A percentile compares a stretch with the other conserved stretches of the same genome.
Conservation (phyloP, 345 rosid genomes). For the Hibiscus syriacus region DNA sequence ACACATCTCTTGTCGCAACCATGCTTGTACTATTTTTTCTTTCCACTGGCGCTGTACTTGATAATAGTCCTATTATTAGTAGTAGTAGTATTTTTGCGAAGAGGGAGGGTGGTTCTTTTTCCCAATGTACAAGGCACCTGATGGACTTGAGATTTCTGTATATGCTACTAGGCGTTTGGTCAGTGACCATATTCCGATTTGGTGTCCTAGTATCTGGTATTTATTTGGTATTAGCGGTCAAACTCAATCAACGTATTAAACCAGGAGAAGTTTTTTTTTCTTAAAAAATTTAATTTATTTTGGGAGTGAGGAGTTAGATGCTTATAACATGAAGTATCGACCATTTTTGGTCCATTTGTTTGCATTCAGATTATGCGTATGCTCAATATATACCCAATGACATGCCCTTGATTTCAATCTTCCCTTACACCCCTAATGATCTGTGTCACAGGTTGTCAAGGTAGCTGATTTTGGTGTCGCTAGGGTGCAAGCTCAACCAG, state of each 20-base stretch:
- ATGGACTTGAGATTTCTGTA: neutral
- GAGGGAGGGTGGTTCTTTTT: too few species aligned
- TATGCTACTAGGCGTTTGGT: neutral
- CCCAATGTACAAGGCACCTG: neutral
- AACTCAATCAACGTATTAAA: neutral
- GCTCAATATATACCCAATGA: neutral
- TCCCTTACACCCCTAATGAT: conserved; percentile 10
- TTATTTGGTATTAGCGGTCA: neutral
- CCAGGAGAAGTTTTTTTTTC: neutral
- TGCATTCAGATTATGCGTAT: conserved; percentile 7
- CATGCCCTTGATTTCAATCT: neutral
- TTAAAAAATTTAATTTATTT: neutral
- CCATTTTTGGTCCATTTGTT: neutral
- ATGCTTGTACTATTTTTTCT: too few species aligned
- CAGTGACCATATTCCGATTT: neutral
- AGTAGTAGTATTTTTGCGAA: too few species aligned
- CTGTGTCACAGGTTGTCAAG: conserved; percentile 42
- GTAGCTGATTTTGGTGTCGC: conserved; percentile 76
- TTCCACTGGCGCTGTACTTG: too few species aligned
- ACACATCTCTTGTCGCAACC: too few species aligned
- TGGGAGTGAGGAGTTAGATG: neutral
- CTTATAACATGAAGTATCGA: neutral
- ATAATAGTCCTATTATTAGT: too few species aligned
- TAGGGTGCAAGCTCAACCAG: conserved; percentile 48
- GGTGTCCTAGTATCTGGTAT: neutral